Conservation (phyloP, 495 filamentous ascomycete genomes). For the Sordaria brevicollis region DNA sequence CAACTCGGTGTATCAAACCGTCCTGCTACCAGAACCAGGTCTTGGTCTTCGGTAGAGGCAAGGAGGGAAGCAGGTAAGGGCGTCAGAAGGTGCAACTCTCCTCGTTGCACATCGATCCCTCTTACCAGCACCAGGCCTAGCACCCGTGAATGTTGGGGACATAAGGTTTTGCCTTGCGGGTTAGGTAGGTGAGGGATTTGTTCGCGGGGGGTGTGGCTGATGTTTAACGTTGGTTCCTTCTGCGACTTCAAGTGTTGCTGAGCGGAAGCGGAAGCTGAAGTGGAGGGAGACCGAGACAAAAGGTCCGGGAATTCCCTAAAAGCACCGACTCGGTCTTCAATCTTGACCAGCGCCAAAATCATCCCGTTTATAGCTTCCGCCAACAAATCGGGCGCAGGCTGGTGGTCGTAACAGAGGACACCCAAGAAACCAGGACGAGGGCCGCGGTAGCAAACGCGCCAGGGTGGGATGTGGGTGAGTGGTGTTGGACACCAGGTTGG, state of each 20-base stretch:
- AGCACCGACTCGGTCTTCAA: slow-evolving; percentile 22
- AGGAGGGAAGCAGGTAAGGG: slow-evolving; percentile 37
- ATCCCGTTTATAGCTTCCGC: slow-evolving; percentile 36
- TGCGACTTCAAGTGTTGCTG: background rate
- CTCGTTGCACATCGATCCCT: slow-evolving; percentile 37
- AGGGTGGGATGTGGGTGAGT: slow-evolving; percentile 28
- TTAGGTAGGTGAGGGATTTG: slow-evolving; percentile 35
- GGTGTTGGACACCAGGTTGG: slow-evolving; percentile 26
- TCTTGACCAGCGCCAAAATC: slow-evolving; percentile 28
- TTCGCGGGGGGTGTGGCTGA: slow-evolving; percentile 12
- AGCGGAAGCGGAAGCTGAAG: too few relatives aligned
- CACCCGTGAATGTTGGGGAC: slow-evolving; percentile 34
- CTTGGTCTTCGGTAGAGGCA: slow-evolving; percentile 5
- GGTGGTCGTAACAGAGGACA: slow-evolving; percentile 38
- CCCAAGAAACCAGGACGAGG: slow-evolving; percentile 24
- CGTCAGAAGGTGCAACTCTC: slow-evolving; percentile 42
- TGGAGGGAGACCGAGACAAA: too few relatives aligned
- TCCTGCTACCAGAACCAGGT: slow-evolving; percentile 45
- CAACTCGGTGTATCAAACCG: slow-evolving; percentile 48
- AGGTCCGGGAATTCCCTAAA: slow-evolving; percentile 13
- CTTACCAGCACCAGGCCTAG: slow-evolving; percentile 45
- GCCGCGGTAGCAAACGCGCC: slow-evolving; percentile 28
- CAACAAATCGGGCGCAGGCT: slow-evolving; percentile 26
- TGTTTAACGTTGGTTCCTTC: background rate
- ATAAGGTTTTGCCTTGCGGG: slow-evolving; percentile 27